Conservation (phyloP, 257 asterid genomes). For the Schizonepeta tenuifolia region DNA sequence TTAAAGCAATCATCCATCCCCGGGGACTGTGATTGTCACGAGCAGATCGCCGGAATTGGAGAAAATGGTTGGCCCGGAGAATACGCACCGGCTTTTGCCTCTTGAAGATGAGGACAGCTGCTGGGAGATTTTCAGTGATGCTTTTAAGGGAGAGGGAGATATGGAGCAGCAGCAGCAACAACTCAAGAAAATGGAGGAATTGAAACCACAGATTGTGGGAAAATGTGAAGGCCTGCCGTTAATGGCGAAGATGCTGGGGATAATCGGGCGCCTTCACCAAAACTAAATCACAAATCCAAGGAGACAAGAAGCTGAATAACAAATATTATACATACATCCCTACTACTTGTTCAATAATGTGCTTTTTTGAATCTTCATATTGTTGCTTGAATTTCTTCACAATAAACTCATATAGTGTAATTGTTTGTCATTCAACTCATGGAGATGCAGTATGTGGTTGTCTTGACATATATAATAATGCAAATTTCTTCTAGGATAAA, state of each 20-base stretch:
- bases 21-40: conserved; percentile 44
- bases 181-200: neutral
- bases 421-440: no score
- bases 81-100: conserved; percentile 34
- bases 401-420: neutral
- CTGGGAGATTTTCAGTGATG: conserved; percentile 48
- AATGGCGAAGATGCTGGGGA: conserved; percentile 53
- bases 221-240: conserved; percentile 49
- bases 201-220: conserved; percentile 19
- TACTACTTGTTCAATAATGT: neutral
- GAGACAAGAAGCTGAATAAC: no score
- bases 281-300: neutral
- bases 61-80: conserved; percentile 42
- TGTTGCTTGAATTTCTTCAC: neutral
- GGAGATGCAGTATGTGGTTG: no score
- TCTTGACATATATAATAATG: no score
- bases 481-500: no score
- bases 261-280: conserved; percentile 13
- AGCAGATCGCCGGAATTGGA: conserved; percentile 37
- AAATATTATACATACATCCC: no score
- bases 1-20: conserved; percentile 26
- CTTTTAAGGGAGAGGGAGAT: conserved; percentile 29
- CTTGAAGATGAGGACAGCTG: conserved; percentile 35
- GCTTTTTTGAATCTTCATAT: neutral
- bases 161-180: neutral